A percentile compares a stretch with the other conserved stretches of the same genome.
Evolutionary conservation across 2,329 filamentous ascomycete species (phyloP).

Genomic region (Elsinoe australis): DNA sequence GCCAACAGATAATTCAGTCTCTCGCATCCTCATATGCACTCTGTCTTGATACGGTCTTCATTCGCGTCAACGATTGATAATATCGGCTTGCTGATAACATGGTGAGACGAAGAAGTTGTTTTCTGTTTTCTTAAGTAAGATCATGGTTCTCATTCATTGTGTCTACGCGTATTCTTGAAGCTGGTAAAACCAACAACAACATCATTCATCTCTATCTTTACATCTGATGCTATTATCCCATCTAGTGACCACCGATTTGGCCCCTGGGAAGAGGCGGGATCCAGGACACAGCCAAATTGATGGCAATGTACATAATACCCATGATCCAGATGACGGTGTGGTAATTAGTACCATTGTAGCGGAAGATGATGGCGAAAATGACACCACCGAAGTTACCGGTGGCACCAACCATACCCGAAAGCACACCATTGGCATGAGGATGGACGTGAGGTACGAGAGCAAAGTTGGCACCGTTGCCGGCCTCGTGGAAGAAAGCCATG

Average conservation of each 20-base stretch:
- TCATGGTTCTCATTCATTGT: neutral
- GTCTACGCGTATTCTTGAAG: slow-evolving; percentile 1
- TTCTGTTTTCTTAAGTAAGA: no score
- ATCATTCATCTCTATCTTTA: no score
- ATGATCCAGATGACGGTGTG: slow-evolving; percentile 68
- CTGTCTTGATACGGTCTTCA: neutral
- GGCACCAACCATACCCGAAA: slow-evolving; percentile 69
- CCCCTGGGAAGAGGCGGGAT: slow-evolving; percentile 48
- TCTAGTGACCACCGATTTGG: slow-evolving; percentile 39
- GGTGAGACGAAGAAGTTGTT: no score
- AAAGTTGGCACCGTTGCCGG: slow-evolving; percentile 76
- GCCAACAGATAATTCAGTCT: no score
- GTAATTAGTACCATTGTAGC: slow-evolving; percentile 62
- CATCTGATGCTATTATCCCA: no score
- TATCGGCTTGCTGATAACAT: no score
- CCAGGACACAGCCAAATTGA: slow-evolving; percentile 59
- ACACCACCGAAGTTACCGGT: slow-evolving; percentile 73
- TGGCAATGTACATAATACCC: slow-evolving; percentile 59
- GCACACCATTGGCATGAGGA: slow-evolving; percentile 65
- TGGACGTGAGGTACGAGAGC: slow-evolving; percentile 77
- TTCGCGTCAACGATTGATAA: neutral
- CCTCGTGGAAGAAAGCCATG: slow-evolving; percentile 69
- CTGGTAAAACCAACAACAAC: no score
- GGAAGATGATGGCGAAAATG: slow-evolving; percentile 70
- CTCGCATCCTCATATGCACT: no score